A percentile compares a stretch with the other conserved stretches of the same genome.
These are phyloP conservation scores for Tardiomyces depauwii DNA, from an alignment of 1,139 yeast species.

Conservation along the genomic window DNA sequence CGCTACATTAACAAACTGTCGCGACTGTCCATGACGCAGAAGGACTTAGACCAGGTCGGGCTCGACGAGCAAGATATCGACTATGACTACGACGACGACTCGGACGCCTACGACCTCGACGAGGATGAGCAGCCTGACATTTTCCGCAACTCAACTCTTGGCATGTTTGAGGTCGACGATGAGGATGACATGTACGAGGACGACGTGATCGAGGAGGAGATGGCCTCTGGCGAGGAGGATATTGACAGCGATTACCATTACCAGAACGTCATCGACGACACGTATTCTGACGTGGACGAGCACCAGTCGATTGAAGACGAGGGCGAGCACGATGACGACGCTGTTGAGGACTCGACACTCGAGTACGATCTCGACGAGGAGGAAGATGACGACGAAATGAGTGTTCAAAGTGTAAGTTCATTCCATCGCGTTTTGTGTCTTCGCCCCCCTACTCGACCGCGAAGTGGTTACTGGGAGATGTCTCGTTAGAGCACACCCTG, in stretches of 20 bases:
- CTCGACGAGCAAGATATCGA: conserved; percentile 11
- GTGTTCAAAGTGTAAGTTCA: conserved; percentile 2
- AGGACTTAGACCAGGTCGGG: conserved; percentile 25
- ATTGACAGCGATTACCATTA: conserved; percentile 14
- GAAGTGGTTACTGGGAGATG: too few relatives aligned
- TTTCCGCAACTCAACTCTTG: conserved; percentile 77
- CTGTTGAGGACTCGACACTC: conserved; percentile 19
- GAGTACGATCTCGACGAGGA: conserved; percentile 13
- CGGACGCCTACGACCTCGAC: conserved; percentile 19
- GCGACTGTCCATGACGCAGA: conserved; percentile 31
- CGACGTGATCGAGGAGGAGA: conserved; percentile 26
- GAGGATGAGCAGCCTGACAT: conserved; percentile 63
- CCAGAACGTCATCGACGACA: conserved; percentile 10
- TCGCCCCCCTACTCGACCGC: too few relatives aligned
- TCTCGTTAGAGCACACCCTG: too few relatives aligned
- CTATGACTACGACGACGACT: conserved; percentile 24
- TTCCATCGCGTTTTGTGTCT: not conserved
- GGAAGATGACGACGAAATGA: conserved; percentile 12
- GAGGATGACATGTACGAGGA: conserved; percentile 35
- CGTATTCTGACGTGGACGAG: conserved; percentile 10
- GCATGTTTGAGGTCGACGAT: conserved; percentile 81
- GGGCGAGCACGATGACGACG: conserved; percentile 19
- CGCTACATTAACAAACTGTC: conserved; percentile 56
- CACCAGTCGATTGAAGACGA: conserved; percentile 10
- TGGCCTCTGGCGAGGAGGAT: conserved; percentile 18